Evolutionary conservation across 129 eudicot genomes (phyloP).

Genomic region (Saposhnikovia divaricata): DNA sequence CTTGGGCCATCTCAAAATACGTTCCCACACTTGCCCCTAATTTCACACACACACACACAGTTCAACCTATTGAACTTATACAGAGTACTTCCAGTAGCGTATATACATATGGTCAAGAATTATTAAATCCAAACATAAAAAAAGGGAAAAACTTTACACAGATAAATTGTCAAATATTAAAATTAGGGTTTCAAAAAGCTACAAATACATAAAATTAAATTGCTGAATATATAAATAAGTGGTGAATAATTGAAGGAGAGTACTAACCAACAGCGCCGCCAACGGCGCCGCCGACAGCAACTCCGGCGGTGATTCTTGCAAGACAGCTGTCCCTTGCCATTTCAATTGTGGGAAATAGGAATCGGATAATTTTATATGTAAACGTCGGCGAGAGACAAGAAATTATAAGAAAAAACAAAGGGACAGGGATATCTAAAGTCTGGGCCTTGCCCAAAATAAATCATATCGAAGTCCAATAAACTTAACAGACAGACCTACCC

Average conservation of each 20-base stretch:
- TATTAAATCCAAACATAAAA: background rate
- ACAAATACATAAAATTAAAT: too few species aligned
- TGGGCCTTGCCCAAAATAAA: too few species aligned
- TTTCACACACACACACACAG: background rate
- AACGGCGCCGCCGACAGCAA: constrained; percentile 11
- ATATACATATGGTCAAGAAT: background rate
- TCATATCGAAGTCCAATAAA: too few species aligned
- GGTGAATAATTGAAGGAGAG: background rate
- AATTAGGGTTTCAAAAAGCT: too few species aligned
- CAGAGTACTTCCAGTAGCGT: background rate
- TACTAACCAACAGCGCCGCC: constrained; percentile 8
- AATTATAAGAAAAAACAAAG: too few species aligned
- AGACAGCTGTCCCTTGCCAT: constrained; percentile 9
- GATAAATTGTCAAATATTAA: background rate
- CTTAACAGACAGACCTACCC: too few species aligned
- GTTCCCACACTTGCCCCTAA: background rate
- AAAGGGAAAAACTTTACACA: background rate
- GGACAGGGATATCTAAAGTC: too few species aligned
- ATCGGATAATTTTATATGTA: background rate
- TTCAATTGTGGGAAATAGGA: background rate
- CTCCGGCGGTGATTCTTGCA: constrained; percentile 10
- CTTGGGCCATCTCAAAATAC: too few species aligned
- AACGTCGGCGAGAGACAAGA: too few species aligned
- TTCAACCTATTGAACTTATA: background rate
- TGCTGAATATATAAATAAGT: background rate